Percentiles rank a stretch among this genome's conserved stretches.
phyloP scores from a whole-genome alignment of 225 moss, liverwort and hornwort species.

The Ulota crispa region DNA sequence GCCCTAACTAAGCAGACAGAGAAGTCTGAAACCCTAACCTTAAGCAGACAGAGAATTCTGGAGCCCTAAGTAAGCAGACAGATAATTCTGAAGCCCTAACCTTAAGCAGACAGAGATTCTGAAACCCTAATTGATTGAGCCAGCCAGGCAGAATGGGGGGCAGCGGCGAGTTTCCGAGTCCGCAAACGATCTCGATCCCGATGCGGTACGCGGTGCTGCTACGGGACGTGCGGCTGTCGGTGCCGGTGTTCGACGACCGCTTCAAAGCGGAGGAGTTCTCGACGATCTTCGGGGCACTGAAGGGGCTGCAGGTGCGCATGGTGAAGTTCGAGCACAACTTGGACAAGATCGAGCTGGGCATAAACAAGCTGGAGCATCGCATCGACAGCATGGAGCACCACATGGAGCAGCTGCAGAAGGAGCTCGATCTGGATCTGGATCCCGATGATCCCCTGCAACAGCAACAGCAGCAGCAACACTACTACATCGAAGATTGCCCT shows the following conservation, averaged over 20 bases:
- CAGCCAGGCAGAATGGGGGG: conserved; percentile 19
- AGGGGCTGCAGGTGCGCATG: conserved; percentile 50
- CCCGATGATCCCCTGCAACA: background rate
- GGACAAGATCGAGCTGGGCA: conserved; percentile 51
- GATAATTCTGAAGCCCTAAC: background rate
- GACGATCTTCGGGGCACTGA: conserved; percentile 43
- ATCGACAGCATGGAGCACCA: conserved; percentile 48
- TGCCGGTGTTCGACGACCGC: conserved; percentile 46
- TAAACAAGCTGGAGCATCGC: conserved; percentile 51
- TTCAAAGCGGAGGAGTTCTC: conserved; percentile 40
- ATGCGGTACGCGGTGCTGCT: conserved; percentile 54
- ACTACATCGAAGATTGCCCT: conserved; percentile 7
- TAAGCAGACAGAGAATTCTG: background rate
- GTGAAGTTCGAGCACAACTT: conserved; percentile 48
- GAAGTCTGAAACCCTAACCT: background rate
- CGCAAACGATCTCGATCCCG: conserved; percentile 34
- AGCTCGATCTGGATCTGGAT: background rate
- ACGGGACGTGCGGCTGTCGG: conserved; percentile 39
- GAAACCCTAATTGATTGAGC: background rate
- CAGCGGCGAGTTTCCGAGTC: conserved; percentile 17
- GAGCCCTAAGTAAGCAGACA: background rate
- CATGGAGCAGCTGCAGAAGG: conserved; percentile 43
- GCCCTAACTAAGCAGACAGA: too few relatives aligned
- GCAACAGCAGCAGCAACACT: background rate
- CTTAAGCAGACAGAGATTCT: background rate